phyloP scores from a whole-genome alignment of 306 rosid species.

The Alnus rubra region DNA sequence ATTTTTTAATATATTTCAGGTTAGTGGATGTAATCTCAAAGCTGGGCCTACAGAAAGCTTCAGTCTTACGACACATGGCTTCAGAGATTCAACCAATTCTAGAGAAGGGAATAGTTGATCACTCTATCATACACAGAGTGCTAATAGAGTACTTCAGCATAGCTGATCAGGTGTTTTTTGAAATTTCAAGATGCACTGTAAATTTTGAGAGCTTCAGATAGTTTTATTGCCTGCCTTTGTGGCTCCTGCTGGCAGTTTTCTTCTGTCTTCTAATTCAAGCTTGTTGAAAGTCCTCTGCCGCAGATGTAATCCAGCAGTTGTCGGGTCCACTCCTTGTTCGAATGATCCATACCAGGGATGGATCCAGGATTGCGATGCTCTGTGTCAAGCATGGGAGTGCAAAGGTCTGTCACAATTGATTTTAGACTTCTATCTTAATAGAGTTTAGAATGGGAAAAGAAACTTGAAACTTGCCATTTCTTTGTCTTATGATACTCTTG shows the following conservation, averaged over 20 bases:
- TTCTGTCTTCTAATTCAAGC: slow-evolving; percentile 41
- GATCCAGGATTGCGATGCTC: slow-evolving; percentile 76
- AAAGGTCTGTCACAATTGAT: slow-evolving; percentile 51
- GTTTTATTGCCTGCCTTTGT: not conserved
- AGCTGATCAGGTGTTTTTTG: slow-evolving; percentile 73
- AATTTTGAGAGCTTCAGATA: not conserved
- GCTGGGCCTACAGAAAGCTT: slow-evolving; percentile 69
- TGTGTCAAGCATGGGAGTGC: slow-evolving; percentile 92
- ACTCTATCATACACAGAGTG: slow-evolving; percentile 81
- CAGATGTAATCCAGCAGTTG: slow-evolving; percentile 77
- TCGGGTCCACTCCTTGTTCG: slow-evolving; percentile 78
- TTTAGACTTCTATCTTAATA: not conserved
- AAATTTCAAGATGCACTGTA: not conserved
- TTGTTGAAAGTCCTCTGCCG: slow-evolving; percentile 69
- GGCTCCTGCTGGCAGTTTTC: slow-evolving; percentile 5
- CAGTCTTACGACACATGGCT: slow-evolving; percentile 78
- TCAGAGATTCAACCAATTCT: slow-evolving; percentile 85
- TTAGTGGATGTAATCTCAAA: slow-evolving; percentile 72
- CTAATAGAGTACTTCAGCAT: slow-evolving; percentile 74
- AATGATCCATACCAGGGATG: slow-evolving; percentile 85
- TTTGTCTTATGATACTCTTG: not conserved
- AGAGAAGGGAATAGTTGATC: slow-evolving; percentile 96
- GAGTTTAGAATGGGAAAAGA: not conserved
- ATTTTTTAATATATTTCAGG: slow-evolving; percentile 45
- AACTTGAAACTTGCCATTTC: not conserved